Conservation (phyloP, 495 filamentous ascomycete species). For the Jackrogersella minutella region DNA sequence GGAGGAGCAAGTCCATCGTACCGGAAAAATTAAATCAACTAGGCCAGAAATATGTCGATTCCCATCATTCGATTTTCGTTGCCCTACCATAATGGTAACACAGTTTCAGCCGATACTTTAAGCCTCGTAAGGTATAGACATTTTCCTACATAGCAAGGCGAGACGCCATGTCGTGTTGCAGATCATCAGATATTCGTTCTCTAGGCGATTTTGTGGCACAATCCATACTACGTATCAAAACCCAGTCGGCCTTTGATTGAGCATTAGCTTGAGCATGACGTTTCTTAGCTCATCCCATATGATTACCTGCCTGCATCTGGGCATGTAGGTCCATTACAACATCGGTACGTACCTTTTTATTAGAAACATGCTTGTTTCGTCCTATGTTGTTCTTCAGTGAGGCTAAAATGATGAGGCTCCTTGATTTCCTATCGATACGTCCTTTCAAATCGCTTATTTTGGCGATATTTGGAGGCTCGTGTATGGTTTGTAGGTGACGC, state of each 20-base stretch:
- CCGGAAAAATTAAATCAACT: constrained; percentile 1
- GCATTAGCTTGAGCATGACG: neutral
- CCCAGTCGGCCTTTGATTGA: constrained; percentile 14
- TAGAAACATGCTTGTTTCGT: neutral
- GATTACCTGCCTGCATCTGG: neutral
- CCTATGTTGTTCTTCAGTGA: neutral
- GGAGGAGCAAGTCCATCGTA: constrained; percentile 1
- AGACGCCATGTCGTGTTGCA: constrained; percentile 27
- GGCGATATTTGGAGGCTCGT: constrained; percentile 1
- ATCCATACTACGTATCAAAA: constrained; percentile 20
- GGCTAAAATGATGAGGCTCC: neutral
- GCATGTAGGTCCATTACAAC: neutral
- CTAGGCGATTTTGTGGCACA: constrained; percentile 33
- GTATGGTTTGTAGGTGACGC: neutral
- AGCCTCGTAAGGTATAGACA: constrained; percentile 26
- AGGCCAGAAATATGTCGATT: constrained; percentile 17
- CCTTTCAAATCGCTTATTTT: constrained; percentile 2
- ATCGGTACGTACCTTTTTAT: neutral
- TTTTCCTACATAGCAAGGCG: constrained; percentile 21
- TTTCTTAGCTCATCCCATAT: neutral
- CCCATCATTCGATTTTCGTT: constrained; percentile 32
- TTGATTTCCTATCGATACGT: constrained; percentile 5
- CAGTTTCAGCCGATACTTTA: constrained; percentile 31
- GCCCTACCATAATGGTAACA: constrained; percentile 28
- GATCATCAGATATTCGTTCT: constrained; percentile 28